Evolutionary conservation across 306 rosid species (phyloP), one percentile per base, ranked within the genome.

Genomic region (Quercus aquifolioides): DNA sequence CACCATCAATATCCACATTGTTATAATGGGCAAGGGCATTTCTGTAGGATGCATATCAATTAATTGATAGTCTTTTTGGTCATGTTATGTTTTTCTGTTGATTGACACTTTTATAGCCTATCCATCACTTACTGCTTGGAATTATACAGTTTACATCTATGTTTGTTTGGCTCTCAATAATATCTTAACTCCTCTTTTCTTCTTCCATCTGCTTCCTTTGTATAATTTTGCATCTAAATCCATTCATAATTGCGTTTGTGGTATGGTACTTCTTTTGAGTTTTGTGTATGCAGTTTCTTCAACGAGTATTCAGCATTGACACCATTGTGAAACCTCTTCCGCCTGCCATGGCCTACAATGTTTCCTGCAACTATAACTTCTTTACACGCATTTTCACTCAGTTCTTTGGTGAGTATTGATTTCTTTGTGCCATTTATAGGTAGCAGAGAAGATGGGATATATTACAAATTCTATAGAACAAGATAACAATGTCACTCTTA

Each of bases 321-420:
- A 93, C 99, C 5, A 2, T 91, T 28, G 98, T 95, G 85, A 95
- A 95, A 71, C 99, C 99, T 71, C 98, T 95, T 74, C 99, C 98
- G 0, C 89, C 96, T 1, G 87, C 83, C 85, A 92, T 95, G 94
- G 92, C 88, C 49, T 89, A 90, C 83, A 89, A 90, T 88, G 93
- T 76, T 52, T 93, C 99, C 81, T 96, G 97, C 86, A 93, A 95
- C 89, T 87, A 93, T 94, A 86, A 28, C 90, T 95, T 95, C 96
- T 95, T 95, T 90, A 93, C 99, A 0, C 92, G 98, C 78, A 95
- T 95, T 82, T 95, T 95, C 90, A 95, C 99, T 1, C 99, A 95
- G 71, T 95, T 95, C 85, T 38, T 38, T 38, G 46, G 11, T 38
- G 46, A 38, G 46, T 38, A 0, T 38, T 38, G 46, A 7, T 38